Evolutionary conservation across 192 early-diverging fungal genomes (phyloP), one percentile per base, ranked within the genome.

Genomic region (Pilobolus umbonatus): DNA sequence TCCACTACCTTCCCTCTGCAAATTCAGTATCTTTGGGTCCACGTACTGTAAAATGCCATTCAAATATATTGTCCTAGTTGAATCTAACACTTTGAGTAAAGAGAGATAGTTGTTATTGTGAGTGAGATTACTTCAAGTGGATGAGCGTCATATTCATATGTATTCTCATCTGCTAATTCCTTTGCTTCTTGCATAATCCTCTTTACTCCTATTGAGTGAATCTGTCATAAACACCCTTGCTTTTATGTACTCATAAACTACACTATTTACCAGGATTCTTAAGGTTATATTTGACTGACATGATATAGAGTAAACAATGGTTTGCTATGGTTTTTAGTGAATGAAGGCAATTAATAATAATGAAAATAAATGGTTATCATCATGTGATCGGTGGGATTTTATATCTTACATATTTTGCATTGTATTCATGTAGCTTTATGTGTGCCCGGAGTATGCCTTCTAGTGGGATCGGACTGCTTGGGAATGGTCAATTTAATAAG

Each of bases 21-120:
- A 91, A 98, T 5, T 90, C 89, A 5, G 91, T 90, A 21, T 82
- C 87, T 19, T 81, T 73, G 21, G 95, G 95, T 9, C 96, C 96
- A 17, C 90, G 78, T 8, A 97, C 78, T 1, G 94, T 95, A 67
- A 95, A 98, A 65, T 98, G 96, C 94, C 94, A 97, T 65, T 98
- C 96, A 70, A 98, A 90, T 24, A 98, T 76, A 71, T 97, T 90
- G 40, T 88, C 83, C 75, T 98, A 78, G 1, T 48, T n/a, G 34
- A 30, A 61, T 32, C 31, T 9, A 19, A 44, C 40, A 48, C 3
- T 22, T 12, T 25, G n/a, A 38, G 35, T n/a, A 9, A 17, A 34
- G 44, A 42, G 8, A 19, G 6, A 25, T 26, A 17, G 21, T 15
- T 29, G 28, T 17, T 39, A 21, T 34, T 15, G 15, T 45, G 15